Evolutionary conservation across 768 basidiomycete genomes (phyloP).

Genomic region (Amanita pallidorosea): DNA sequence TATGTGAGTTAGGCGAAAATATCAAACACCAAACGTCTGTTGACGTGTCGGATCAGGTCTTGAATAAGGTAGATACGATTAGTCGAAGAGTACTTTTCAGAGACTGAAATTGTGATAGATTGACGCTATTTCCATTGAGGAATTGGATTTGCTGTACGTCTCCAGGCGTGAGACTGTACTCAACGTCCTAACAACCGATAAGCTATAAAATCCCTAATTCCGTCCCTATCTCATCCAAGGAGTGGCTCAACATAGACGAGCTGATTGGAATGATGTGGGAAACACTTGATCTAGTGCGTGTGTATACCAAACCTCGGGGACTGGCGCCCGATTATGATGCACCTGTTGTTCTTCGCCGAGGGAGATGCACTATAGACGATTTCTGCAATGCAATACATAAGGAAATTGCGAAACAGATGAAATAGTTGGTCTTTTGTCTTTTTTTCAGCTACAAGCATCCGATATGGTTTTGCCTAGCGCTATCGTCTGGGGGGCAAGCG

Average conservation of each 20-base stretch:
- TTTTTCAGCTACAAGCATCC: background rate
- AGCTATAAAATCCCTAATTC: conserved; percentile 92
- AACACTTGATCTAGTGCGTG: conserved; percentile 83
- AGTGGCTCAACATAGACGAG: conserved; percentile 97
- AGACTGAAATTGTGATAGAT: conserved; percentile 36
- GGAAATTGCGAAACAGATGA: conserved; percentile 96
- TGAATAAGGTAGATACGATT: conserved; percentile 58
- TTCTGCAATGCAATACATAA: conserved; percentile 94
- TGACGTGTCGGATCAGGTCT: conserved; percentile 33
- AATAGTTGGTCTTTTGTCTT: conserved; percentile 54
- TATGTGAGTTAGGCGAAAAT: conserved; percentile 46
- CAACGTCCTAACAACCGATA: conserved; percentile 4
- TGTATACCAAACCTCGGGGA: conserved; percentile 95
- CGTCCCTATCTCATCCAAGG: conserved; percentile 86
- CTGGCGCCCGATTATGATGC: conserved; percentile 80
- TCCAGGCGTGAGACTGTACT: background rate
- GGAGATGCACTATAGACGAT: conserved; percentile 66
- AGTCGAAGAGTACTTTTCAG: background rate
- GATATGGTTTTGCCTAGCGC: conserved; percentile 36
- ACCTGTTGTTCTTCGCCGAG: conserved; percentile 78
- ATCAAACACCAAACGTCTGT: background rate
- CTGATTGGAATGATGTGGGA: conserved; percentile 91
- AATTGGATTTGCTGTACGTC: conserved; percentile 79
- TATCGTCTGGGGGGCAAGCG: conserved; percentile 92
- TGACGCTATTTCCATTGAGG: conserved; percentile 97